Conservation (phyloP, 345 rosid species). For the Eucalyptus leucophloia region DNA sequence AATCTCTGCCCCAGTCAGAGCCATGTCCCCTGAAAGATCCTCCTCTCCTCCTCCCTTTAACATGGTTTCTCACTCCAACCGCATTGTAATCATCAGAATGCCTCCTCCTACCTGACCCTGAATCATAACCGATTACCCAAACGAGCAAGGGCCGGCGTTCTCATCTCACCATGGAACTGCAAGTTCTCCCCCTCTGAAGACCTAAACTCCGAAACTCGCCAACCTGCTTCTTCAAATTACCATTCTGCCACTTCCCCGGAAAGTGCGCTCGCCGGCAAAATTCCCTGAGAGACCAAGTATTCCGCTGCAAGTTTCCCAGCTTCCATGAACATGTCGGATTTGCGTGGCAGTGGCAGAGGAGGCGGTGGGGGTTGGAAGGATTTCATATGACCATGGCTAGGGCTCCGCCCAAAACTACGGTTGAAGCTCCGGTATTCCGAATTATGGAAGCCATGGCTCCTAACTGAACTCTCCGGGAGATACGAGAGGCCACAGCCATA, state of each 20-base stretch:
- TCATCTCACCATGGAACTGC: slow-evolving; percentile 23
- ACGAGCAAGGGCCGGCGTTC: slow-evolving; percentile 41
- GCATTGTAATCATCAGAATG: slow-evolving; percentile 47
- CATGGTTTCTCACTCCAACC: slow-evolving; percentile 31
- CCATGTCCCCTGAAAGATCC: slow-evolving; percentile 36
- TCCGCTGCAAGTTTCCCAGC: slow-evolving; percentile 95
- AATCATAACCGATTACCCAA: slow-evolving; percentile 32
- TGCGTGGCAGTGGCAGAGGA: slow-evolving; percentile 9
- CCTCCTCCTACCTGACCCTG: slow-evolving; percentile 40
- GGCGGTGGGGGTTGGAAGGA: slow-evolving; percentile 35
- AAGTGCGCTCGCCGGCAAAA: slow-evolving; percentile 41
- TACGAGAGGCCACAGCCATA: slow-evolving; percentile 26
- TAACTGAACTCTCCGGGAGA: slow-evolving; percentile 21
- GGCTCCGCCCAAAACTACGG: slow-evolving; percentile 78
- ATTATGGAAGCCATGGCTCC: slow-evolving; percentile 74
- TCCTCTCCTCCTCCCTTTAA: slow-evolving; percentile 59
- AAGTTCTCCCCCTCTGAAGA: slow-evolving; percentile 42
- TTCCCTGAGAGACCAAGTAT: slow-evolving; percentile 82
- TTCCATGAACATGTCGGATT: slow-evolving; percentile 62
- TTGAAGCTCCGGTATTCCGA: slow-evolving; percentile 60
- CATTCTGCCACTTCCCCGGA: slow-evolving; percentile 77
- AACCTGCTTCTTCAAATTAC: slow-evolving; percentile 45
- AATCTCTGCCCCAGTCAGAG: slow-evolving; percentile 56
- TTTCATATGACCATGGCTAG: slow-evolving; percentile 47
- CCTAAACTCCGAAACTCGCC: slow-evolving; percentile 48